phyloP scores from a whole-genome alignment of 306 rosid species.

The Rosa multiflora region DNA sequence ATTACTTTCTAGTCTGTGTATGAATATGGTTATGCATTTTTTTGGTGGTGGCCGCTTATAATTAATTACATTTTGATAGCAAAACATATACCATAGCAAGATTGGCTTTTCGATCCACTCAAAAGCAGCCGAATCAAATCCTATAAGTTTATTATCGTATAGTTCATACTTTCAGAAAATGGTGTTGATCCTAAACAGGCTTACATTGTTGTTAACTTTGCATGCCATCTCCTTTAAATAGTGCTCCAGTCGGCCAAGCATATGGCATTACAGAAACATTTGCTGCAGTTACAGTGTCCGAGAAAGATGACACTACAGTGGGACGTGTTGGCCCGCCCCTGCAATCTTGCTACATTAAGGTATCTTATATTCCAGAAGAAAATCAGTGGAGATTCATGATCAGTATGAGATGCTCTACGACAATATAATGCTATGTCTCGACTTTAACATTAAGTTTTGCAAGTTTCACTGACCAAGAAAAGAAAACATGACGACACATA shows the following conservation, averaged over 20 bases:
- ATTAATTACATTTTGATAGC: too few species aligned
- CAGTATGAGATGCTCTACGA: not conserved
- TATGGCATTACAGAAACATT: constrained; percentile 95
- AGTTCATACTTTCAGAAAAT: not conserved
- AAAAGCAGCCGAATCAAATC: not conserved
- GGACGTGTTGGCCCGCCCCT: constrained; percentile 99
- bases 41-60: too few species aligned
- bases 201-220: not conserved
- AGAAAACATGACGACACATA: constrained; percentile 46
- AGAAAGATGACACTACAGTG: constrained; percentile 71
- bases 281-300: constrained; percentile 87
- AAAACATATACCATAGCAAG: not conserved
- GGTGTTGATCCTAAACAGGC: not conserved
- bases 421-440: too few species aligned
- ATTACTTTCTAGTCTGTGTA: constrained; percentile 8
- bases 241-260: constrained; percentile 89
- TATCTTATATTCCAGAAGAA: constrained; percentile 13
- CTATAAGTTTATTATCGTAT: not conserved
- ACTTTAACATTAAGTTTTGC: not conserved
- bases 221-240: constrained; percentile 22
- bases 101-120: too few species aligned
- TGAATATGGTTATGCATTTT: not conserved
- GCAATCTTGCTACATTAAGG: constrained; percentile 82
- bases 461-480: constrained; percentile 61
- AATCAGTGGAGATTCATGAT: not conserved